Base-by-base conservation (phyloP, 164 flowering plant genomes). In the Chimonanthus salicifolius region DNA sequence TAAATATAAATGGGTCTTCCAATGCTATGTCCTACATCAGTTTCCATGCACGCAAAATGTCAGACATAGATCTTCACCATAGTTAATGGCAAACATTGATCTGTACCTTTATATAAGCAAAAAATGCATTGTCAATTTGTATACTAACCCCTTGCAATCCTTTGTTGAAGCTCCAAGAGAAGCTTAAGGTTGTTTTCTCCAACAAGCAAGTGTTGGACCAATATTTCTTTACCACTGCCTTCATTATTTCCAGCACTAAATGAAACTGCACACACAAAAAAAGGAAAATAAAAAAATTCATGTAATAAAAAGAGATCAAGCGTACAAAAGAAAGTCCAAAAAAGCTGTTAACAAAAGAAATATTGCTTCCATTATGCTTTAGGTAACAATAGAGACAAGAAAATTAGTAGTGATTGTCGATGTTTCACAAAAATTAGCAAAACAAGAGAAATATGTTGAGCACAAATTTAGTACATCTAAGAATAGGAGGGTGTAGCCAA, bases 151-250 rank as follows among this genome's bases (percentile, higher is more conserved):
- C 68, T 77, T 20, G 84, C 72, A 77, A 86, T 75, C 73, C 83
- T 86, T 76, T 84, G 77, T 74, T 84, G 89, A 76, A 94, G 86
- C 78, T 91, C 92, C 64, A 76, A 9, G 68, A 94, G 70, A 66
- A 92, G 97, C 79, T 90, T 82, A 68, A 73, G 83, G 74, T 92
- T 86, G 73, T 86, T 86, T 78, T 83, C 92, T 74, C 87, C 84
- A 33, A 94, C 89, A 79, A 94, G 98, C 88, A 94, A 87, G 76
- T 94, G 97, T 80, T 94, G 97, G 67, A 94, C 92, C 82, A 92
- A 68, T 81, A 90, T 80, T 79, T 92, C 98, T 78, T 86, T 84
- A 62, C 80, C 81, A 70, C 69, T 82, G 16, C 77, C 90, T 58
- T 80, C 82, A 75, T 74, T 75, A 70, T 77, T 80, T 73, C 75